These are phyloP conservation scores for Polyplosphaeria fusca DNA, from an alignment of 495 filamentous ascomycete species.

Conservation along the genomic window DNA sequence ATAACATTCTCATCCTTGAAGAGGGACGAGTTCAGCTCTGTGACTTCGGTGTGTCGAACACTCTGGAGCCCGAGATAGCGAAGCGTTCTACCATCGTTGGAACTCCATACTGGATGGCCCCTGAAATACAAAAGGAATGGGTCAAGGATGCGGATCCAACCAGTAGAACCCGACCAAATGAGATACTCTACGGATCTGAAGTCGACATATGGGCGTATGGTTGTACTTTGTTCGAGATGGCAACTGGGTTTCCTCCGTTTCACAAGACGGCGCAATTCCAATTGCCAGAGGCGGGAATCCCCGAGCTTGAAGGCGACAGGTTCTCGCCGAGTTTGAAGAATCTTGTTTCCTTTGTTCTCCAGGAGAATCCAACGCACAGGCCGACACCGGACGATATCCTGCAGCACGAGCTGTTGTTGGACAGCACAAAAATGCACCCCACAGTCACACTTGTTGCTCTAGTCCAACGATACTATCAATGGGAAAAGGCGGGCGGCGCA, in stretches of 20 bases:
- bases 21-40: slow-evolving; percentile 84
- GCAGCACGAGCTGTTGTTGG: slow-evolving; percentile 59
- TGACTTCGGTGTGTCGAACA: slow-evolving; percentile 91
- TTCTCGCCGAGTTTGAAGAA: slow-evolving; percentile 73
- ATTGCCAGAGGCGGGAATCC: slow-evolving; percentile 35
- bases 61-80: slow-evolving; percentile 75
- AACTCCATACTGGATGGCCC: slow-evolving; percentile 96
- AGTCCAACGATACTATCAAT: slow-evolving; percentile 75
- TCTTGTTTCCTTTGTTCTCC: slow-evolving; percentile 75
- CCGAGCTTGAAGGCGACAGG: slow-evolving; percentile 70
- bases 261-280: slow-evolving; percentile 34
- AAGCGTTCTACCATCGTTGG: slow-evolving; percentile 93
- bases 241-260: slow-evolving; percentile 75
- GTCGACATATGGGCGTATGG: slow-evolving; percentile 97
- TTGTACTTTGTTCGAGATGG: slow-evolving; percentile 86
- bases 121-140: slow-evolving; percentile 52
- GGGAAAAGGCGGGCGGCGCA: slow-evolving; percentile 81
- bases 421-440: slow-evolving; percentile 67
- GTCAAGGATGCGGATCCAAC: slow-evolving; percentile 28
- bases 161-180: slow-evolving; percentile 19
- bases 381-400: slow-evolving; percentile 69
- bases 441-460: slow-evolving; percentile 61
- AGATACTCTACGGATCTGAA: slow-evolving; percentile 58
- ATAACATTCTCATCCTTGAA: slow-evolving; percentile 88
- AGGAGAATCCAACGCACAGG: slow-evolving; percentile 68